Percentiles rank a stretch among this genome's conserved stretches.
Evolutionary conservation across 2,329 filamentous ascomycete genomes (phyloP).

Genomic region (Pseudogymnoascus sp.): DNA sequence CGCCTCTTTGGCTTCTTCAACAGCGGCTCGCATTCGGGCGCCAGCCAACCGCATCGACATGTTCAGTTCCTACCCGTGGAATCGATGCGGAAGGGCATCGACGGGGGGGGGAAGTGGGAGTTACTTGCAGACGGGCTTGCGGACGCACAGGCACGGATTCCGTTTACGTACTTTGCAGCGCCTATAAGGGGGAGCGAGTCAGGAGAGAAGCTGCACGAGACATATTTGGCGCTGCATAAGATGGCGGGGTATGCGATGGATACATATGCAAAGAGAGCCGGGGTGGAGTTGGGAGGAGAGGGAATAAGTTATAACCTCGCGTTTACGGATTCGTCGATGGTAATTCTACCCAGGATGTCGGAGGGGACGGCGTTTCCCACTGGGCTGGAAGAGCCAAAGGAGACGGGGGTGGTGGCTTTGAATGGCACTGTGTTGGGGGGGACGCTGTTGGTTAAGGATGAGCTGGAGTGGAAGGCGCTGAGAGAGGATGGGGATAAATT

Average conservation of each 20-base stretch:
- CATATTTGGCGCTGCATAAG: constrained; percentile 22
- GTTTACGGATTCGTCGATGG: constrained; percentile 47
- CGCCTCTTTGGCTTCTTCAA: constrained; percentile 40
- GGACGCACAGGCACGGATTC: constrained; percentile 19
- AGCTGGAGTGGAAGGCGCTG: constrained; percentile 50
- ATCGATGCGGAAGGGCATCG: constrained; percentile 51
- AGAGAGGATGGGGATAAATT: constrained; percentile 31
- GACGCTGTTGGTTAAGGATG: constrained; percentile 54
- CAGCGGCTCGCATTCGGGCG: constrained; percentile 59
- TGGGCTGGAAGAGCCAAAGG: constrained; percentile 23
- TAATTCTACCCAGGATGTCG: constrained; percentile 46
- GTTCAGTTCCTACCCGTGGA: constrained; percentile 63
- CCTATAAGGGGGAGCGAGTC: constrained; percentile 16
- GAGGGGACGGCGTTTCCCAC: constrained; percentile 38
- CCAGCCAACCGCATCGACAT: constrained; percentile 65
- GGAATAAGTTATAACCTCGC: constrained; percentile 59
- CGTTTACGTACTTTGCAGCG: constrained; percentile 26
- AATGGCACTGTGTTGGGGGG: constrained; percentile 60
- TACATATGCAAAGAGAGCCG: neutral
- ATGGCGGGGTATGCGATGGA: constrained; percentile 17
- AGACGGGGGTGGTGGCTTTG: constrained; percentile 41
- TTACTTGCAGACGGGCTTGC: constrained; percentile 40
- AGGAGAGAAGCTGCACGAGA: constrained; percentile 19
- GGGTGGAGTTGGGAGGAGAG: constrained; percentile 32
- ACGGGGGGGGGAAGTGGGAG: constrained; percentile 36